Evolutionary conservation across 345 rosid genomes (phyloP), one percentile per base, ranked within the genome.

Genomic region (Laguncularia racemosa): DNA sequence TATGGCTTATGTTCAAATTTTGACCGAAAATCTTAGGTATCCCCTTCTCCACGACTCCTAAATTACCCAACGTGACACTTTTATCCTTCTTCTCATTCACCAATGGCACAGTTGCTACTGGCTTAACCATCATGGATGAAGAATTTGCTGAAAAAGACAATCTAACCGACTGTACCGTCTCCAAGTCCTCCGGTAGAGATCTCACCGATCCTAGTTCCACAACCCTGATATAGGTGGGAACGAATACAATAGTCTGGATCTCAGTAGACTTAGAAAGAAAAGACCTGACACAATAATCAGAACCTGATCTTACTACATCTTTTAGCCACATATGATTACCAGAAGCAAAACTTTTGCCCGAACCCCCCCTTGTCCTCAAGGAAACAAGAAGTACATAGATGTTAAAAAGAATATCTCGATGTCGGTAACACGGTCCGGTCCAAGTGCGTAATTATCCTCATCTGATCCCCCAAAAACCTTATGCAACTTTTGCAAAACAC

Each of bases 311-410:
- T 70, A 74, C 49, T 0, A 79, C 75, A 66, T 87, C 87, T 2
- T 82, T 61, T 48, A 84, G 53, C 99, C 99, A 93, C 3, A 85
- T 58, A 46, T 89, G 95, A 68, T 73, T 83, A 67, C 90, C 82
- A 2, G 92, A 85, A 4, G 79, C 91, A 66, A 75, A 84, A 72
- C 96, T 85, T 69, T 72, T 84, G 11, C 99, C 99, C 0, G 99
- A 95, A 14, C 99, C 96, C 0, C n/a, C n/a, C 97, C 97, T 75
- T 86, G 83, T 21, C 92, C 99, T 2, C 71, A 71, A 8, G 86
- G 96, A 50, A 93, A 93, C n/a, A 84, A 87, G 75, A 93, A 93
- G 73, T 93, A 93, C 99, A 93, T 89, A 13, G 99, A 93, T 60
- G 96, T 87, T 44, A 93, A 69, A 67, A 84, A 93, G 77, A 89